A percentile compares a stretch with the other conserved stretches of the same genome.
Evolutionary conservation across 192 early-diverging fungal species (phyloP).

Genomic region (Spinellus fusiger): DNA sequence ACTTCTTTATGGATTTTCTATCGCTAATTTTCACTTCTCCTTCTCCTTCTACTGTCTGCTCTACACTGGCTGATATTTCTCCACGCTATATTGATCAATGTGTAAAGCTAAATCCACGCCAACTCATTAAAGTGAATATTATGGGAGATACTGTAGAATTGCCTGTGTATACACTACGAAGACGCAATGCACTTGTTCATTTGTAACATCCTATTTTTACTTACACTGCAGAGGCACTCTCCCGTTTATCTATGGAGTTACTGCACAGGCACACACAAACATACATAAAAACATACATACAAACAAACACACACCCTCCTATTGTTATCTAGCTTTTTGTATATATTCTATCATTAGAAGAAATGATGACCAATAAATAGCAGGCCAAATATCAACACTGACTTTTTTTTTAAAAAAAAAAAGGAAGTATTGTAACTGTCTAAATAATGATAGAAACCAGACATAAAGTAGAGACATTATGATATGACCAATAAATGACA

Average conservation of each 20-base stretch:
- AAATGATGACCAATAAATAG: too few relatives aligned
- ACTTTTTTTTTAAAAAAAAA: too few relatives aligned
- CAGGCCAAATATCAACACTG: too few relatives aligned
- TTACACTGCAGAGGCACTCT: background rate
- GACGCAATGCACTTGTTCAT: slow-evolving; percentile 11
- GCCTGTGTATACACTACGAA: slow-evolving; percentile 2
- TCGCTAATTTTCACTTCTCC: too few relatives aligned
- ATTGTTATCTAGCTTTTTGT: background rate
- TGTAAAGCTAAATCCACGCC: slow-evolving; percentile 6
- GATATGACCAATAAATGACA: too few relatives aligned
- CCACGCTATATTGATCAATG: slow-evolving; percentile 11
- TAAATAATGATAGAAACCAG: too few relatives aligned
- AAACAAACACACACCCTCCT: too few relatives aligned
- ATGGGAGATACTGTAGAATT: slow-evolving; percentile 8
- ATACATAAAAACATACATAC: too few relatives aligned
- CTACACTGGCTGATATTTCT: background rate
- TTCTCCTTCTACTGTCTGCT: background rate
- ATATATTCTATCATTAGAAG: background rate
- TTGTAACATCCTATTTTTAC: background rate
- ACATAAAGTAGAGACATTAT: too few relatives aligned
- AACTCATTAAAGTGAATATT: slow-evolving; percentile 8
- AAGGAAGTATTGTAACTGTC: too few relatives aligned
- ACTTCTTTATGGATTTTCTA: background rate
- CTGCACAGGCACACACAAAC: too few relatives aligned
- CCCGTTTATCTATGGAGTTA: too few relatives aligned